Base-by-base conservation (phyloP, 2,329 filamentous ascomycete genomes). In the Juglanconis sp. region DNA sequence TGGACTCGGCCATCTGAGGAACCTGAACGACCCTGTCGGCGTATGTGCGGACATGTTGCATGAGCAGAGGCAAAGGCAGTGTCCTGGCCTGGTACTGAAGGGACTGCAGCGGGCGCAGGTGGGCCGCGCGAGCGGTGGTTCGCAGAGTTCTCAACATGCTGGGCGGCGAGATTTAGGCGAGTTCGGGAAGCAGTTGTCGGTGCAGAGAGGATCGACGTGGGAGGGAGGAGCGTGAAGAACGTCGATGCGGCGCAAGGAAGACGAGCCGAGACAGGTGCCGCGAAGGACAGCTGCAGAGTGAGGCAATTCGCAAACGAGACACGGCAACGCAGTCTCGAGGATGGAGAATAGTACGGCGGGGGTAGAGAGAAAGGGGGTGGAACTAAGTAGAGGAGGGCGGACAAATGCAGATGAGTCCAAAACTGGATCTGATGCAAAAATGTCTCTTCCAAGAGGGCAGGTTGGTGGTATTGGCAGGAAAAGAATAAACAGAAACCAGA, bases 1-100 rank as follows among this genome's bases (percentile, higher is more conserved):
- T 98, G 53, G 95, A 98, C 77, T 99, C 95, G 65, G 95, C 95
- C 95, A 99, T 98, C 73, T 95, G 86, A 38, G 95, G 95, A 67
- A 98, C 95, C 79, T 98, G 94, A 75, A 99, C 87, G 65, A 94
- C 79, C 67, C 86, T 88, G 72, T 96, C 92, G 73, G 93, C 93
- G 71, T 88, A 88, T 66, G 69, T 81, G 66, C 85, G 83, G 56
- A 85, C 79, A 69, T 86, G 84, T 70, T 78, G 73, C 72, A 84
- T 79, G 71, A 84, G 78, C 38, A 77, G 65, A 9, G 81, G 80
- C 55, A 84, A 76, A 69, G 78, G 73, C 5, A 63, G 58, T 9
- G 56, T 58, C 38, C 48, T 56, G 42, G 61, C 59, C 17, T 63
- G 59, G 55, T 56, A 58, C 50, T 57, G 61, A 10, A 63, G 58